Percentiles rank a stretch among this genome's conserved stretches.
These are phyloP conservation scores for Arthrobotrys entomopaga DNA, from an alignment of 2,329 filamentous ascomycete species.

Conservation along the genomic window DNA sequence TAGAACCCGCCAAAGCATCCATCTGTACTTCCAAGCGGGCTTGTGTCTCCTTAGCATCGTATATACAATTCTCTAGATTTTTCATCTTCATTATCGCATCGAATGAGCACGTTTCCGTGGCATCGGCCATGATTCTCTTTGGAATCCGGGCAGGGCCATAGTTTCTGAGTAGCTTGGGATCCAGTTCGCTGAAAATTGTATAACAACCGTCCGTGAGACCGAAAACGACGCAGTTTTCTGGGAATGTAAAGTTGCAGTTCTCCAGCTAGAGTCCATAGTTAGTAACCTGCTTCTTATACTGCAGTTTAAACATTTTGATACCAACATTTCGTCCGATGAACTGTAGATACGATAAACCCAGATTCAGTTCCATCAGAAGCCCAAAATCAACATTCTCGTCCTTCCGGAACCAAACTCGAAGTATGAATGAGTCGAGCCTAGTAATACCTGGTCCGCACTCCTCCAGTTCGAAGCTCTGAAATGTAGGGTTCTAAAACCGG, in stretches of 20 bases:
- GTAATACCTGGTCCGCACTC: conserved; percentile 68
- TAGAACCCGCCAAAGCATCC: conserved; percentile 62
- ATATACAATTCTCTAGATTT: conserved; percentile 74
- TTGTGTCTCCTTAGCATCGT: conserved; percentile 72
- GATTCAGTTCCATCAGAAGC: conserved; percentile 68
- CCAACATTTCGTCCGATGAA: conserved; percentile 70
- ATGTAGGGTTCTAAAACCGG: conserved; percentile 68
- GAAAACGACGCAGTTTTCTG: conserved; percentile 72
- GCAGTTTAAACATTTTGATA: conserved; percentile 25
- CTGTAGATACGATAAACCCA: conserved; percentile 69
- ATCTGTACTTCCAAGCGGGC: conserved; percentile 71
- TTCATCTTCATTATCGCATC: conserved; percentile 73
- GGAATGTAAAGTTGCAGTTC: conserved; percentile 70
- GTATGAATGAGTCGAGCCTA: conserved; percentile 66
- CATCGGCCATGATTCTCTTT: conserved; percentile 60
- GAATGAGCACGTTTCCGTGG: conserved; percentile 68
- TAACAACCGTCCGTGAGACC: conserved; percentile 74
- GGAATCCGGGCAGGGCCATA: conserved; percentile 62
- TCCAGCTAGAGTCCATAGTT: conserved; percentile 63
- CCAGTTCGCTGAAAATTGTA: conserved; percentile 69
- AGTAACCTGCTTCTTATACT: neutral
- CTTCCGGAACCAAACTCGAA: conserved; percentile 71
- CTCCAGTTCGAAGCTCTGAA: conserved; percentile 71
- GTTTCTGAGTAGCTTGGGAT: conserved; percentile 46
- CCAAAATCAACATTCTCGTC: conserved; percentile 66